A percentile compares a stretch with the other conserved stretches of the same genome.
Evolutionary conservation across 1,284 basidiomycete genomes (phyloP).

Genomic region (Trametes polyzona): DNA sequence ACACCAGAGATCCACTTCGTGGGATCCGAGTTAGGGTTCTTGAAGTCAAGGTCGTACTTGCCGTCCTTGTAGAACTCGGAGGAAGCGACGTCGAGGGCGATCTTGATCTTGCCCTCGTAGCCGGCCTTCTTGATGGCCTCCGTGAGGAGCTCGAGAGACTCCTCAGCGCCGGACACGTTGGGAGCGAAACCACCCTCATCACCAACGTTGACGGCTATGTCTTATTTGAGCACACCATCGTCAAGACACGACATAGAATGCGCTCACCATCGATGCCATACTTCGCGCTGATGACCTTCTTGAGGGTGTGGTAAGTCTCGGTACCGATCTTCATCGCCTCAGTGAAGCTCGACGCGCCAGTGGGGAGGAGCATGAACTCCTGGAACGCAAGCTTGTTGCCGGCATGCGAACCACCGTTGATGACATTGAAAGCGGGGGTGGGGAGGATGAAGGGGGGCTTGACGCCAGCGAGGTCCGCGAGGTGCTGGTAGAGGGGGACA

Average conservation of each 20-base stretch:
- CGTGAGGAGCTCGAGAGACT: constrained; percentile 94
- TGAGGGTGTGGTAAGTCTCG: constrained; percentile 98
- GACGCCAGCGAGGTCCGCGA: constrained; percentile 94
- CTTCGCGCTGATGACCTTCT: constrained; percentile 99
- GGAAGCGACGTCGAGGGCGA: constrained; percentile 98
- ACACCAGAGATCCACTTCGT: constrained; percentile 94
- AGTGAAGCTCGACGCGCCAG: constrained; percentile 88
- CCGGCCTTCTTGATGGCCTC: constrained; percentile 98
- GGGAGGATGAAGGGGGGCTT: constrained; percentile 94
- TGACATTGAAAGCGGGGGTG: constrained; percentile 96
- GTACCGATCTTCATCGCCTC: constrained; percentile 99
- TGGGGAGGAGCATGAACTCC: constrained; percentile 99
- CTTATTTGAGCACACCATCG: background rate
- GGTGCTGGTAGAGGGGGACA: constrained; percentile 95
- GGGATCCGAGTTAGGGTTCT: constrained; percentile 99
- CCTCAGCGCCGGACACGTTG: constrained; percentile 96
- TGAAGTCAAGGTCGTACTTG: constrained; percentile 99
- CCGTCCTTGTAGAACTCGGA: constrained; percentile 99
- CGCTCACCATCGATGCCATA: constrained; percentile 95
- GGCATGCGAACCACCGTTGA: constrained; percentile 99
- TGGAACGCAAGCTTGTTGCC: constrained; percentile 99
- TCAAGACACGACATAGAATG: too few species aligned
- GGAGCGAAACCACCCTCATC: constrained; percentile 99
- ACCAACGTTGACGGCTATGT: constrained; percentile 94
- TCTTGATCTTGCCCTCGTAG: constrained; percentile 98